Evolutionary conservation across 2,329 filamentous ascomycete genomes (phyloP).

Genomic region (Didymella lethalis): DNA sequence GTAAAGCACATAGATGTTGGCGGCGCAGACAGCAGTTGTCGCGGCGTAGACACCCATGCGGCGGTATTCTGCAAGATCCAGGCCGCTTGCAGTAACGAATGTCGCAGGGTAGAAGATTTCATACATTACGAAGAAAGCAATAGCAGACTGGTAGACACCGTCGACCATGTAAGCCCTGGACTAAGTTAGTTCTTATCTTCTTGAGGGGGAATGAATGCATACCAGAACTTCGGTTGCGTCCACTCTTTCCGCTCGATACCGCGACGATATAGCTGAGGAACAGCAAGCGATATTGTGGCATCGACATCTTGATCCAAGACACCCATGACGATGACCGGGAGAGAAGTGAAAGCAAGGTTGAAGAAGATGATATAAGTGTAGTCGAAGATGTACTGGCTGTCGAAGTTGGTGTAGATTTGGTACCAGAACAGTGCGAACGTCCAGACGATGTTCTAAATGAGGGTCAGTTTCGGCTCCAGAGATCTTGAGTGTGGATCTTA

Average conservation of each 20-base stretch:
- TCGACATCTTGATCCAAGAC: slow-evolving; percentile 97
- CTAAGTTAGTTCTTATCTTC: not conserved
- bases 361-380: slow-evolving; percentile 97
- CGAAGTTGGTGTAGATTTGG: slow-evolving; percentile 93
- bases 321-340: slow-evolving; percentile 94
- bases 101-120: slow-evolving; percentile 74
- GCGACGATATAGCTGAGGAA: slow-evolving; percentile 92
- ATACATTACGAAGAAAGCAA: slow-evolving; percentile 93
- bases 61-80: slow-evolving; percentile 78
- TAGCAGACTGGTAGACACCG: slow-evolving; percentile 91
- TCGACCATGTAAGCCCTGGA: slow-evolving; percentile 83
- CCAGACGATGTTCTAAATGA: slow-evolving; percentile 86
- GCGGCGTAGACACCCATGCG: slow-evolving; percentile 89
- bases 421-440: slow-evolving; percentile 97
- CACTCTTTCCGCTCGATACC: slow-evolving; percentile 97
- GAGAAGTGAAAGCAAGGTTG: slow-evolving; percentile 94
- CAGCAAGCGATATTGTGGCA: slow-evolving; percentile 89
- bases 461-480: slow-evolving; percentile 33
- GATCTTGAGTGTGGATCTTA: slow-evolving; percentile 43
- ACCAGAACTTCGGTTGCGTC: slow-evolving; percentile 98
- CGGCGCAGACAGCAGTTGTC: slow-evolving; percentile 82
- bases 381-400: slow-evolving; percentile 96
- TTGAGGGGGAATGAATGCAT: slow-evolving; percentile 49
- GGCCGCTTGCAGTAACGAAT: slow-evolving; percentile 75
- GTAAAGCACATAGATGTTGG: slow-evolving; percentile 93